These are phyloP conservation scores for Mycena latifolia DNA, from an alignment of 768 basidiomycete species.

Conservation along the genomic window DNA sequence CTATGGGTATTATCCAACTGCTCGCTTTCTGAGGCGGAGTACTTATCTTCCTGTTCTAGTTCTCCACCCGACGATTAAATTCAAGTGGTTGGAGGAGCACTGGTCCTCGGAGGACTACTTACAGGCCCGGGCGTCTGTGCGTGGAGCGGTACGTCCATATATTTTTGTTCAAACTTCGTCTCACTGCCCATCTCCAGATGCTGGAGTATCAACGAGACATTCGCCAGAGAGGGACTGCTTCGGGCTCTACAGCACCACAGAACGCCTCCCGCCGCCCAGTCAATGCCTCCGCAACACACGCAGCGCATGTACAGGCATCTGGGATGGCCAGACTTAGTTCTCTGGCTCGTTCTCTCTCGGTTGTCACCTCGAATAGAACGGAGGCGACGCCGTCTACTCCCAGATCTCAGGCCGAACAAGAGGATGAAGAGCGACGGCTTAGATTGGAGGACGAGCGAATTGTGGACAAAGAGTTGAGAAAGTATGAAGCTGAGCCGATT, in stretches of 20 bases:
- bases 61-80: constrained; percentile 37
- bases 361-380: background rate
- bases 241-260: background rate
- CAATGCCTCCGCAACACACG: background rate
- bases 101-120: constrained; percentile 5
- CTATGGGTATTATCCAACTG: constrained; percentile 32
- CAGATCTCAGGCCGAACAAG: background rate
- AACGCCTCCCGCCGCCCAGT: background rate
- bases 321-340: background rate
- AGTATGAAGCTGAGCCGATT: background rate
- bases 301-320: background rate
- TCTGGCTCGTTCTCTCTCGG: background rate
- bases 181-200: background rate
- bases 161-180: background rate
- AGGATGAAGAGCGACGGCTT: background rate
- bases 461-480: background rate
- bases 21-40: background rate
- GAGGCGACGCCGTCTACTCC: background rate
- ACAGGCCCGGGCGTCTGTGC: background rate
- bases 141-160: background rate
- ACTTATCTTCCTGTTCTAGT: constrained; percentile 22
- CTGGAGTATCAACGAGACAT: constrained; percentile 9
- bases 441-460: background rate
- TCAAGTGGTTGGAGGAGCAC: constrained; percentile 1
- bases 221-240: background rate